Percentiles rank a stretch among this genome's conserved stretches.
These are phyloP conservation scores for Aphanoascus verrucosus DNA, from an alignment of 2,329 filamentous ascomycete species.

Conservation along the genomic window DNA sequence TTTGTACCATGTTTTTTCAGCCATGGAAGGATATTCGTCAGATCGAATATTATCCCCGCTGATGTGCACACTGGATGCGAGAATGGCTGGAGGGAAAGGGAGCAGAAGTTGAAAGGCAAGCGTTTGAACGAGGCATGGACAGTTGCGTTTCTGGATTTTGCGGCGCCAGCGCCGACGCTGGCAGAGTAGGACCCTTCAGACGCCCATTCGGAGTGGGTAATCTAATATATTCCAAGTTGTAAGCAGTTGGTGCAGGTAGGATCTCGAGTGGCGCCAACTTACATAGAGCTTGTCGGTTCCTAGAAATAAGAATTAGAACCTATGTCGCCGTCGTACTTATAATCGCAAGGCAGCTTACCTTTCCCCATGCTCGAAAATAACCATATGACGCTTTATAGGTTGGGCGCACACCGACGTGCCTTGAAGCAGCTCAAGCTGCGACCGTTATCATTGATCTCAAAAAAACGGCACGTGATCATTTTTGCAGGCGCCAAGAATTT, in stretches of 20 bases:
- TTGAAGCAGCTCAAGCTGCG: neutral
- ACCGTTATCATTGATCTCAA: neutral
- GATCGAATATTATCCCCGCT: slow-evolving; percentile 82
- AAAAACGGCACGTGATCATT: too few relatives aligned
- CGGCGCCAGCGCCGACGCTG: slow-evolving; percentile 58
- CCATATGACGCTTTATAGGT: neutral
- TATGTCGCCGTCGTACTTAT: slow-evolving; percentile 3
- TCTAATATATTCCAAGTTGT: slow-evolving; percentile 38
- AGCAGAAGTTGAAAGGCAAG: slow-evolving; percentile 96
- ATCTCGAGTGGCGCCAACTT: slow-evolving; percentile 17
- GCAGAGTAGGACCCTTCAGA: slow-evolving; percentile 81
- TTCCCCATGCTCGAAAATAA: slow-evolving; percentile 18
- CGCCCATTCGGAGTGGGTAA: slow-evolving; percentile 96
- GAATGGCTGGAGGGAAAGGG: slow-evolving; percentile 89
- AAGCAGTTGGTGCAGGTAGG: slow-evolving; percentile 16
- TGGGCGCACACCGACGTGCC: neutral
- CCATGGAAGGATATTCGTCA: slow-evolving; percentile 90
- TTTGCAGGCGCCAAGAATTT: too few relatives aligned
- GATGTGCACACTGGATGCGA: slow-evolving; percentile 84
- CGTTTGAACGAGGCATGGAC: slow-evolving; percentile 64
- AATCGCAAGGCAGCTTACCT: slow-evolving; percentile 24
- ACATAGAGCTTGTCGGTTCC: slow-evolving; percentile 44
- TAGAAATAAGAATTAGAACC: slow-evolving; percentile 17
- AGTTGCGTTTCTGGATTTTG: slow-evolving; percentile 42
- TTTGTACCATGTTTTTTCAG: slow-evolving; percentile 89